Evolutionary conservation across 73 alveolate species (phyloP), one percentile per base, ranked within the genome.

Genomic region (Paramecium sonneborni): DNA sequence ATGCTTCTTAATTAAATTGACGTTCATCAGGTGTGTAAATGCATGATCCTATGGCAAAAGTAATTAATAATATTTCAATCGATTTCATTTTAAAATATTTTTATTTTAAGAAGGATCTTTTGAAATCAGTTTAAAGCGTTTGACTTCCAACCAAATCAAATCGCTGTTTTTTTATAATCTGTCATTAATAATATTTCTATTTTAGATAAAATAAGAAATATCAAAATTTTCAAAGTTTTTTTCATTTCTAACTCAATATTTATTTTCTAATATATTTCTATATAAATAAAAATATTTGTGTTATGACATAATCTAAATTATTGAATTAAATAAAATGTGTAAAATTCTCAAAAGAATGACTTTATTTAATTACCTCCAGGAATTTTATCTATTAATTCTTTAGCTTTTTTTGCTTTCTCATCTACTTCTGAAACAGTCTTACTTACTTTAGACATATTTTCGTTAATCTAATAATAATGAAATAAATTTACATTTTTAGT

Each of bases 1-100:
- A 72, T 15, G 86, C 86, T 35, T 32, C 86, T 72, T 72, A 38
- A 38, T 72, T 72, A 35, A 2, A 12, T 37, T 72, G 20, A 14
- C 86, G 38, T 37, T 72, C 84, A 62, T 43, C 84, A 26, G 84
- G 84, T 62, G 84, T 52, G 30, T 52, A 52, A 1, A 52, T 52
- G 30, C 68, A 52, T 52, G 68, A 52, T 52, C 15, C 23, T 5
- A 52, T 18, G 15, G 32, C 68, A 52, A 52, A 52, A 30, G 34
- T 4, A 21, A 52, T 52, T 11, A 52, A 18, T 52, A 52, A 52
- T 52, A 52, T 52, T 15, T 20, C 32, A 18, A 52, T 18, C 18
- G 32, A 52, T 52, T 52, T 52, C 68, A 52, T 52, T 52, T 52
- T 52, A 52, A 52, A 52, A 52, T 18, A 52, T 52, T 8, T 44